Evolutionary conservation across 768 basidiomycete species (phyloP), one percentile per base, ranked within the genome.

Genomic region (Boletus subcaerulescens): DNA sequence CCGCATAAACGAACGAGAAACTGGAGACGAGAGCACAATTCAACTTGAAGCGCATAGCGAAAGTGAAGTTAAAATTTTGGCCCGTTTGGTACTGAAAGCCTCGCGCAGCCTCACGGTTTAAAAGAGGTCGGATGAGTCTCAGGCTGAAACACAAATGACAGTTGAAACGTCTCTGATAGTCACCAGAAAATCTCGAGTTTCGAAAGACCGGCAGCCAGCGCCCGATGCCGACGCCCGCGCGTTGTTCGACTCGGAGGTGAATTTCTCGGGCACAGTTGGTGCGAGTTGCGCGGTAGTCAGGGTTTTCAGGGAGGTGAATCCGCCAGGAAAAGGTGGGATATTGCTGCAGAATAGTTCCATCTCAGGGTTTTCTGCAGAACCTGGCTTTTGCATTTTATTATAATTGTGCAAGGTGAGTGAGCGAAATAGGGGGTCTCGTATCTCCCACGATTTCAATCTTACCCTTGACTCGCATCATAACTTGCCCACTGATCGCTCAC

Each of bases 231-330:
- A 64, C 1, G 74, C 72, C 4, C 62, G 73, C 5, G 51, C 57
- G 4, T 15, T 71, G 54, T 74, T 77, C 49, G 73, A n/a, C n/a
- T n/a, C n/a, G n/a, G n/a, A 76, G 38, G 69, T 67, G 3, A 68
- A 69, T 38, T 75, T 60, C 22, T 60, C 52, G 54, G 56, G 59
- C 7, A 26, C 45, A 0, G 53, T 48, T 9, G 24, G 29, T 29
- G 64, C 74, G 10, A 63, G 59, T 33, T 59, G 54, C 32, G 58
- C 65, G 17, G 65, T 67, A 3, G 50, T 72, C 38, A 46, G 36
- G 26, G 64, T 67, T 42, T 73, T 77, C 59, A 64, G 72, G 17
- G 70, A 74, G 50, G 64, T 63, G 5, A 75, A 75, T 53, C 38
- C 35, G 2, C 50, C 63, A 6, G 48, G 53, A 3, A 48, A 48